Evolutionary conservation across 352 stramenopile genomes (phyloP).

Genomic region (Blastocystis sp.): DNA sequence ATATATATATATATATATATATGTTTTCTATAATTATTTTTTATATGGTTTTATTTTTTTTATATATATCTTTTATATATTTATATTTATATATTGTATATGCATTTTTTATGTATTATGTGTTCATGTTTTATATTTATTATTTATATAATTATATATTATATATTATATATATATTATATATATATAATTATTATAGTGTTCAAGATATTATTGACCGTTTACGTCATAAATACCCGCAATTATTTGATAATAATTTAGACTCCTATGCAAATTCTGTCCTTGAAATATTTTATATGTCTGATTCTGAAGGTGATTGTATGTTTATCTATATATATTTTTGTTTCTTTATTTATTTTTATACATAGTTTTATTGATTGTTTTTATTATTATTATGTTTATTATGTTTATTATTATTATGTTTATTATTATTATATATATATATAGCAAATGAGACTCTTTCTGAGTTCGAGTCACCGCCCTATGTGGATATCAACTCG

Average conservation of each 20-base stretch:
- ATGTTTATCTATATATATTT: too few relatives aligned
- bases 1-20: not conserved
- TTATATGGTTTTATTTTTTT: too few relatives aligned
- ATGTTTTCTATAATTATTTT: slow-evolving; percentile 20
- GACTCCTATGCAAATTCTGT: too few relatives aligned
- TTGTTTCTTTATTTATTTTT: slow-evolving; percentile 22
- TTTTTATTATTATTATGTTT: slow-evolving; percentile 18
- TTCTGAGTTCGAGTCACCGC: slow-evolving; percentile 5
- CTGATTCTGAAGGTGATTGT: too few relatives aligned
- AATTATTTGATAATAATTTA: too few relatives aligned
- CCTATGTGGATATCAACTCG: slow-evolving; percentile 19
- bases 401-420: slow-evolving; percentile 1
- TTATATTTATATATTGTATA: slow-evolving; percentile 10
- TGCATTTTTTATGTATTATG: slow-evolving; percentile 24
- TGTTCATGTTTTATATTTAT: slow-evolving; percentile 30
- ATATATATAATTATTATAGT: too few relatives aligned
- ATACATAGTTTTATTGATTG: slow-evolving; percentile 27
- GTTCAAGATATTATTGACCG: too few relatives aligned
- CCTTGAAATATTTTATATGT: too few relatives aligned
- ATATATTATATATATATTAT: too few relatives aligned
- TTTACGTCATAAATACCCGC: too few relatives aligned
- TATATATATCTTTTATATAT: not conserved
- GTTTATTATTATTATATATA: not conserved
- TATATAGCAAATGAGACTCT: slow-evolving; percentile 22
- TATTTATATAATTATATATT: too few relatives aligned